Base-by-base conservation (phyloP, 371 early-diverging fungal species). In the Syncephalastrum sp. region DNA sequence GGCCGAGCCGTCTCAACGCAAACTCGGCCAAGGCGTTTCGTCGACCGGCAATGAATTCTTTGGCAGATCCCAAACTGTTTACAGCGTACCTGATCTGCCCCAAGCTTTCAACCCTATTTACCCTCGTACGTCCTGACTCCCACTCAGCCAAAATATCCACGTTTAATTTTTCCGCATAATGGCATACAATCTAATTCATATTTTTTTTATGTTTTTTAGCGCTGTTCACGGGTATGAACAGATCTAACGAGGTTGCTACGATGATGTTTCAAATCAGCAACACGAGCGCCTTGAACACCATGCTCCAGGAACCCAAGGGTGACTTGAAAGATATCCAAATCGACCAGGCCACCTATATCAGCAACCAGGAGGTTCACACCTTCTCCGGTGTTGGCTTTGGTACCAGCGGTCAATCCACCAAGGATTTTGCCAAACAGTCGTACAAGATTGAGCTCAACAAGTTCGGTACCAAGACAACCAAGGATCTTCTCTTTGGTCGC, bases 41-140 rank as follows among this genome's bases (percentile, higher is more conserved):
- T 54, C 64, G 8, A 82, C 82, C 7, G 78, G 80, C 45, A 79
- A 79, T 45, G 80, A 82, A 47, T 78, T 78, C 58, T 82, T 76
- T 53, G 73, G 65, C 41, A 70, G 80, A 42, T 60, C 68, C 4
- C 64, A 65, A 42, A 73, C 80, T 7, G 27, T 80, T 14, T 57
- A 63, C 50, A 44, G 60, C 21, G 61, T 82, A 13, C 82, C 82
- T 19, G 64, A 63, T 4, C 65, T 82, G n/a, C 82, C 82, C 46
- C 78, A 78, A 59, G 78, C 77, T 5, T 82, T 56, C 43, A 51
- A 71, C 41, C 72, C 75, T 16, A 61, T 74, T 38, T 69, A 74
- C 51, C 65, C 60, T 46, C 63, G 75, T 75, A 74, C 38, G 38
- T 33, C 38, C 38, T 10, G 38, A 33, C 38, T 33, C 38, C 27